Evolutionary conservation across 2,329 filamentous ascomycete species (phyloP).

Genomic region (Grosmannia huntii): DNA sequence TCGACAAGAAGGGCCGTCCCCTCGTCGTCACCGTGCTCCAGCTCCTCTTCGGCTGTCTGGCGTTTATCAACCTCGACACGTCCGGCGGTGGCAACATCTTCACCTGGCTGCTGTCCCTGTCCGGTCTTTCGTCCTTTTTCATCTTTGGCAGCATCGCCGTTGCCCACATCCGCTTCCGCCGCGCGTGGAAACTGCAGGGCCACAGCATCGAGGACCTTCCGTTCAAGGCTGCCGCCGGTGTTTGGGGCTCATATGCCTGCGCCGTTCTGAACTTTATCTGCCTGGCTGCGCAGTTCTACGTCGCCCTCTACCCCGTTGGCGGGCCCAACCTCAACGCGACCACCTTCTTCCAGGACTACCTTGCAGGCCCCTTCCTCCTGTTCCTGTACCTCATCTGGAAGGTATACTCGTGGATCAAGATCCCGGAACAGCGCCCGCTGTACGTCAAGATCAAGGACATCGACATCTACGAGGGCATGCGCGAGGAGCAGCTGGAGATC

Average conservation of each 20-base stretch:
- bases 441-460: constrained; percentile 46
- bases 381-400: constrained; percentile 54
- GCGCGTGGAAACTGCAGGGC: constrained; percentile 32
- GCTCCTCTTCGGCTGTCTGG: constrained; percentile 42
- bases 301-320: neutral
- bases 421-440: constrained; percentile 30
- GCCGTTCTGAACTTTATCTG: neutral
- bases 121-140: constrained; percentile 60
- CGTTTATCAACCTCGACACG: constrained; percentile 38
- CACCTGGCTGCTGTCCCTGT: constrained; percentile 56
- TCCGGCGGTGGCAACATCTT: constrained; percentile 33
- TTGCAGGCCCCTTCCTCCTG: constrained; percentile 43
- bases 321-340: constrained; percentile 21
- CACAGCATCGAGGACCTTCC: constrained; percentile 6
- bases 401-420: constrained; percentile 27
- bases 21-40: constrained; percentile 39
- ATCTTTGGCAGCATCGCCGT: constrained; percentile 60
- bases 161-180: constrained; percentile 52
- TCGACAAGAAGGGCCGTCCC: constrained; percentile 49
- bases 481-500: constrained; percentile 24
- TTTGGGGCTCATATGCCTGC: neutral
- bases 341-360: constrained; percentile 46
- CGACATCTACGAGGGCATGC: constrained; percentile 46
- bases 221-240: neutral
- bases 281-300: neutral